Evolutionary conservation across 805 yeast genomes (phyloP).

Genomic region (Lachancea waltii): DNA sequence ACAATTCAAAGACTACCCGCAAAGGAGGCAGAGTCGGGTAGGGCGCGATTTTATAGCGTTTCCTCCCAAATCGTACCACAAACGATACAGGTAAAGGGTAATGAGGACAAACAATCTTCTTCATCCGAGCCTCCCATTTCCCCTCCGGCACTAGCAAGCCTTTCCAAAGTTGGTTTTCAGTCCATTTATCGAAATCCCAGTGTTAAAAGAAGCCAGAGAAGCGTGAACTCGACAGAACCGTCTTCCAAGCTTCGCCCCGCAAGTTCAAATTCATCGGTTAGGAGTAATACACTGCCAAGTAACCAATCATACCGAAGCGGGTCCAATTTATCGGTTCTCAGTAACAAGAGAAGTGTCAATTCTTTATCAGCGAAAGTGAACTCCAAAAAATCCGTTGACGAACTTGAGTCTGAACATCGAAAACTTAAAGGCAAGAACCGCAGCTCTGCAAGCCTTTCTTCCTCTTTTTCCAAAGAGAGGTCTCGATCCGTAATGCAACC

Average conservation of each 20-base stretch:
- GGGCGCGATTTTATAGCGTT: slow-evolving; percentile 21
- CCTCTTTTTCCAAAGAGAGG: neutral
- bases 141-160: slow-evolving; percentile 13
- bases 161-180: slow-evolving; percentile 28
- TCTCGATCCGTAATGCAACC: slow-evolving; percentile 7
- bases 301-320: slow-evolving; percentile 4
- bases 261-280: slow-evolving; percentile 6
- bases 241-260: slow-evolving; percentile 1
- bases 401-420: neutral
- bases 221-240: slow-evolving; percentile 9
- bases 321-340: slow-evolving; percentile 4
- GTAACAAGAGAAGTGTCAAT: slow-evolving; percentile 1
- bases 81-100: slow-evolving; percentile 12
- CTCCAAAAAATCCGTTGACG: neutral
- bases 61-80: slow-evolving; percentile 30
- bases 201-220: slow-evolving; percentile 19
- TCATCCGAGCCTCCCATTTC: neutral
- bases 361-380: neutral
- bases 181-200: slow-evolving; percentile 23
- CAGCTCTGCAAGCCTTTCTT: slow-evolving; percentile 1
- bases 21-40: slow-evolving; percentile 1
- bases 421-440: neutral
- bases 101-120: neutral
- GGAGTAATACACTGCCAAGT: slow-evolving; percentile 5
- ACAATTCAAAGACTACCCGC: slow-evolving; percentile 2